These are phyloP conservation scores for Gynochthodes officinalis DNA, from an alignment of 257 asterid genomes.

Conservation along the genomic window DNA sequence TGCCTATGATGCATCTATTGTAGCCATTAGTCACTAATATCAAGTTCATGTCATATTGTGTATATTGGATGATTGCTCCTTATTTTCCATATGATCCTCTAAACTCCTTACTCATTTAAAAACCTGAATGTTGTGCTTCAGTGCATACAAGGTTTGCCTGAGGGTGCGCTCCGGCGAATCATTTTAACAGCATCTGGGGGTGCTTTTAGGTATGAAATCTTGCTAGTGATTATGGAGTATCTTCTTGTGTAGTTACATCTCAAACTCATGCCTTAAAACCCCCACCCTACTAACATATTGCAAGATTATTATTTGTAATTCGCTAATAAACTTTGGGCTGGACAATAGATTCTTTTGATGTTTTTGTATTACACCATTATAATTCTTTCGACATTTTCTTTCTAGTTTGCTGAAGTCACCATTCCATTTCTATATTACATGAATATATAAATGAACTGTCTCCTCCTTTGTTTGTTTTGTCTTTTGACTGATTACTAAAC, in stretches of 20 bases:
- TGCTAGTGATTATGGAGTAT: background rate
- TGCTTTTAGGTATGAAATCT: slow-evolving; percentile 65
- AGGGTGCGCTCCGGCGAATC: slow-evolving; percentile 90
- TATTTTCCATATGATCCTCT: background rate
- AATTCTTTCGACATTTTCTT: background rate
- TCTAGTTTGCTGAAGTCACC: background rate
- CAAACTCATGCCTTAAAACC: too few species aligned
- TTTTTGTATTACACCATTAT: background rate
- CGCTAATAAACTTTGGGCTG: background rate
- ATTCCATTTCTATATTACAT: background rate
- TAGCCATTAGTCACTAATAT: background rate
- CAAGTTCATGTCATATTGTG: background rate
- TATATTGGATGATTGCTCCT: background rate
- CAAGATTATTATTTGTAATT: background rate
- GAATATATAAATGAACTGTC: too few species aligned
- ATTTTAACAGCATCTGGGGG: slow-evolving; percentile 99
- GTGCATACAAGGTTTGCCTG: slow-evolving; percentile 99
- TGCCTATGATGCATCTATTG: background rate
- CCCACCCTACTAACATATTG: background rate
- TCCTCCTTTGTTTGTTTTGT: background rate
- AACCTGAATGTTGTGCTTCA: slow-evolving; percentile 35
- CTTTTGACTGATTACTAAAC: background rate
- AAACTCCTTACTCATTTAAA: background rate
- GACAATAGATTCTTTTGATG: background rate
- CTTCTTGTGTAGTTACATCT: background rate